These are phyloP conservation scores for Krasilnikovozyma curviuscula DNA, from an alignment of 768 basidiomycete genomes.

Conservation along the genomic window DNA sequence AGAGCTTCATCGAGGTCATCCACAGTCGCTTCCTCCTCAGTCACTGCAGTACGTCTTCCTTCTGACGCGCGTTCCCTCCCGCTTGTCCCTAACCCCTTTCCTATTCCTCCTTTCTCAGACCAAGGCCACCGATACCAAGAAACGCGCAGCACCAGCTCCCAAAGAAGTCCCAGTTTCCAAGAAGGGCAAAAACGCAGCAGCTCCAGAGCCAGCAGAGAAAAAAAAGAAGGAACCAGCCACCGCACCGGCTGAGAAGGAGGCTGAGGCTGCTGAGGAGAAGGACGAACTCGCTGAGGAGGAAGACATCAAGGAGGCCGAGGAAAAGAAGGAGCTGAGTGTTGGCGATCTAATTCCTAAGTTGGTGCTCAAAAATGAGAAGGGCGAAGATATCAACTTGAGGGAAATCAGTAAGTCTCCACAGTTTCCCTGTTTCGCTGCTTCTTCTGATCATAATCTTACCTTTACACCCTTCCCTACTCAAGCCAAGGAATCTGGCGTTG, in stretches of 20 bases:
- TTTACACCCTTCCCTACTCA: background rate
- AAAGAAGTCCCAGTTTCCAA: too few relatives aligned
- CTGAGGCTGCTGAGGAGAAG: slow-evolving; percentile 19
- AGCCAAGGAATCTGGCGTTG: slow-evolving; percentile 45
- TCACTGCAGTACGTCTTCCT: too few relatives aligned
- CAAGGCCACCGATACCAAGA: too few relatives aligned
- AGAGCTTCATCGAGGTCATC: too few relatives aligned
- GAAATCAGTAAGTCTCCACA: slow-evolving; percentile 28
- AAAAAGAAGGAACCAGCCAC: slow-evolving; percentile 5
- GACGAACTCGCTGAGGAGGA: slow-evolving; percentile 14
- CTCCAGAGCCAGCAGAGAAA: too few relatives aligned
- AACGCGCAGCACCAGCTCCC: too few relatives aligned
- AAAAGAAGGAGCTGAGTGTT: slow-evolving; percentile 34
- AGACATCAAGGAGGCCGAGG: slow-evolving; percentile 20
- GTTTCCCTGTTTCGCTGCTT: background rate
- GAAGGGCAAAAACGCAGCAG: too few relatives aligned
- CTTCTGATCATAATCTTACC: background rate
- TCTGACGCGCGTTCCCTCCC: too few relatives aligned
- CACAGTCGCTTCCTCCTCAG: too few relatives aligned
- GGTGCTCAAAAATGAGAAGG: slow-evolving; percentile 66
- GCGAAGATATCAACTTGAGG: slow-evolving; percentile 50
- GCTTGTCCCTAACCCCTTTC: too few relatives aligned
- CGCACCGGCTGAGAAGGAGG: slow-evolving; percentile 16
- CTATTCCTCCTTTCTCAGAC: too few relatives aligned
- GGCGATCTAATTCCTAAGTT: slow-evolving; percentile 59